Evolutionary conservation across 345 rosid species (phyloP).

Genomic region (Cardamine chenopodiifolia): DNA sequence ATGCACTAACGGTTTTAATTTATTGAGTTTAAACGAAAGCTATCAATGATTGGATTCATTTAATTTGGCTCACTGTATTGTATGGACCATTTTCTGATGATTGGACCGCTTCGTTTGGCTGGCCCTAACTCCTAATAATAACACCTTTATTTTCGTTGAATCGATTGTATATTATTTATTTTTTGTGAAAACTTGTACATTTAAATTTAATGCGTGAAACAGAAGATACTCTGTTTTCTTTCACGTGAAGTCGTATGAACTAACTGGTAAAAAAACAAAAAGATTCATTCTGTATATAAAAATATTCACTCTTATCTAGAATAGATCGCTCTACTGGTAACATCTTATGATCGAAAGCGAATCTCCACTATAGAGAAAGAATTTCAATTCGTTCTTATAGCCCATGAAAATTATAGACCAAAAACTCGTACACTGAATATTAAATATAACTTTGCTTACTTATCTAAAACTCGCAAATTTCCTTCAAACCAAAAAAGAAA

Average conservation of each 20-base stretch:
- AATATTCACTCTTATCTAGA: conserved; percentile 15
- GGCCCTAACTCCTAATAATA: neutral
- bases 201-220: neutral
- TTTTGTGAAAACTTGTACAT: no score
- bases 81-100: neutral
- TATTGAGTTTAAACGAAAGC: neutral
- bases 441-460: neutral
- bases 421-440: neutral
- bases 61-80: no score
- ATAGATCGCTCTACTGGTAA: no score
- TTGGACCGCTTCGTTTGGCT: neutral
- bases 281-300: neutral
- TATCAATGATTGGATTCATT: neutral
- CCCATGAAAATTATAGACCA: no score
- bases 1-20: neutral
- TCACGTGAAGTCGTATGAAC: neutral
- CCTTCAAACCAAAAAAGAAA: neutral
- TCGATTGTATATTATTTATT: no score
- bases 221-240: neutral
- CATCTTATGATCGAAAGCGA: no score
- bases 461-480: neutral
- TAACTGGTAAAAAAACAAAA: neutral
- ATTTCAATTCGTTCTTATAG: no score
- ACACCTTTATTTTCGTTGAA: neutral
- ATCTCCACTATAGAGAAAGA: no score